Percentiles rank a stretch among this genome's conserved stretches.
These are phyloP conservation scores for Emericellopsis atlantica DNA, from an alignment of 2,329 filamentous ascomycete species.

Conservation along the genomic window DNA sequence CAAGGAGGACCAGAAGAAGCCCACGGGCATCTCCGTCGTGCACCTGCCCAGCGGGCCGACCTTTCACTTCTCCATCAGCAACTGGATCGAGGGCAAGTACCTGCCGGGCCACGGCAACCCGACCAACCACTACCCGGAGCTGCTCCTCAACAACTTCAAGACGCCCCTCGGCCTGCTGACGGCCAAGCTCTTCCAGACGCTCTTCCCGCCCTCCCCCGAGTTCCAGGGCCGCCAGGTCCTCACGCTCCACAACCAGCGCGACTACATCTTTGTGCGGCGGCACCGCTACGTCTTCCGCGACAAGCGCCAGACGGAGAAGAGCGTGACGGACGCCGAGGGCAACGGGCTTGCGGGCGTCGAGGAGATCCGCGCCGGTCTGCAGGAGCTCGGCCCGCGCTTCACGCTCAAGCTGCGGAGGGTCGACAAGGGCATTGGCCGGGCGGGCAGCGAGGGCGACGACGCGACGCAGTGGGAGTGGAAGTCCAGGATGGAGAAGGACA, in stretches of 20 bases:
- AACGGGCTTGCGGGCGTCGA: conserved; percentile 77
- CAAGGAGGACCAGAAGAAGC: conserved; percentile 80
- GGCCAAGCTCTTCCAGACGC: conserved; percentile 59
- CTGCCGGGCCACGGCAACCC: conserved; percentile 81
- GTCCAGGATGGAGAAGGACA: conserved; percentile 82
- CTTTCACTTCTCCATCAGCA: conserved; percentile 83
- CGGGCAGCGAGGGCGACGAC: conserved; percentile 54
- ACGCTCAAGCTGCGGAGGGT: conserved; percentile 76
- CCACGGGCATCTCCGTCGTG: conserved; percentile 70
- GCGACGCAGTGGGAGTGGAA: conserved; percentile 96
- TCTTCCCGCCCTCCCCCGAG: conserved; percentile 63
- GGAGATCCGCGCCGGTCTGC: conserved; percentile 72
- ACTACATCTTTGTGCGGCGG: conserved; percentile 86
- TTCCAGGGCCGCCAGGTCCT: conserved; percentile 79
- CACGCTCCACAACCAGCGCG: conserved; percentile 86
- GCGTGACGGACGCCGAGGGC: conserved; percentile 68
- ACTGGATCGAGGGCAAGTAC: conserved; percentile 80
- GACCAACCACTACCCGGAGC: conserved; percentile 81
- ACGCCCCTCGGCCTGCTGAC: conserved; percentile 84
- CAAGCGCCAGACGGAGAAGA: conserved; percentile 77
- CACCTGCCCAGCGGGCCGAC: conserved; percentile 78
- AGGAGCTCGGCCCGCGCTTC: conserved; percentile 73
- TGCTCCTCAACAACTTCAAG: conserved; percentile 88
- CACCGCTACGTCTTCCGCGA: conserved; percentile 92
- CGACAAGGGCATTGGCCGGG: conserved; percentile 71